Percentiles rank a stretch among this genome's conserved stretches.
phyloP scores from a whole-genome alignment of 352 stramenopile species.

The Globisporangium perplexum region DNA sequence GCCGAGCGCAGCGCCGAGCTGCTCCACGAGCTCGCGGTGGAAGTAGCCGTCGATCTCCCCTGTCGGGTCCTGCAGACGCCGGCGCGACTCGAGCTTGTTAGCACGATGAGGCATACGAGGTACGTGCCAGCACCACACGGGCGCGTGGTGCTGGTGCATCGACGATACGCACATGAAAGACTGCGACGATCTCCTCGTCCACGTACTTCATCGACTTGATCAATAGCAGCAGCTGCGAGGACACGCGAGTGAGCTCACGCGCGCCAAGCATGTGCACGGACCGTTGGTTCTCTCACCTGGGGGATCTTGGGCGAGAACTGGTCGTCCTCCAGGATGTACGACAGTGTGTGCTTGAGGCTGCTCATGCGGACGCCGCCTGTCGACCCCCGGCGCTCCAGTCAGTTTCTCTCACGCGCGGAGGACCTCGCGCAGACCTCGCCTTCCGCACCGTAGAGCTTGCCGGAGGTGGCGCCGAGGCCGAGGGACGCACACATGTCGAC shows the following conservation, averaged over 20 bases:
- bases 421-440: background rate
- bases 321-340: slow-evolving; percentile 56
- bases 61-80: slow-evolving; percentile 55
- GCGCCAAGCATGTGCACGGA: too few relatives aligned
- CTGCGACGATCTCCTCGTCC: slow-evolving; percentile 74
- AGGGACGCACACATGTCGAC: slow-evolving; percentile 74
- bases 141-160: too few relatives aligned
- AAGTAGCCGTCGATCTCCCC: slow-evolving; percentile 79
- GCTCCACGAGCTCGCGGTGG: slow-evolving; percentile 71
- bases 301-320: slow-evolving; percentile 48
- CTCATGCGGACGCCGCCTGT: slow-evolving; percentile 65
- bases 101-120: slow-evolving; percentile 2
- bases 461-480: slow-evolving; percentile 33
- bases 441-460: slow-evolving; percentile 58
- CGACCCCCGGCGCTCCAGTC: too few relatives aligned
- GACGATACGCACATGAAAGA: slow-evolving; percentile 52
- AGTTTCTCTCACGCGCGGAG: too few relatives aligned
- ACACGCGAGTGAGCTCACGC: background rate
- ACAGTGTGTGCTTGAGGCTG: slow-evolving; percentile 49
- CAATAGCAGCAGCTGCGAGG: slow-evolving; percentile 52
- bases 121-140: too few relatives aligned
- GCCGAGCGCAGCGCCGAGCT: slow-evolving; percentile 48
- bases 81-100: background rate
- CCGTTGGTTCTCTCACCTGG: slow-evolving; percentile 21
- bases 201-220: slow-evolving; percentile 81